Conservation (phyloP, 306 rosid species). For the Psophocarpus tetragonolobus region DNA sequence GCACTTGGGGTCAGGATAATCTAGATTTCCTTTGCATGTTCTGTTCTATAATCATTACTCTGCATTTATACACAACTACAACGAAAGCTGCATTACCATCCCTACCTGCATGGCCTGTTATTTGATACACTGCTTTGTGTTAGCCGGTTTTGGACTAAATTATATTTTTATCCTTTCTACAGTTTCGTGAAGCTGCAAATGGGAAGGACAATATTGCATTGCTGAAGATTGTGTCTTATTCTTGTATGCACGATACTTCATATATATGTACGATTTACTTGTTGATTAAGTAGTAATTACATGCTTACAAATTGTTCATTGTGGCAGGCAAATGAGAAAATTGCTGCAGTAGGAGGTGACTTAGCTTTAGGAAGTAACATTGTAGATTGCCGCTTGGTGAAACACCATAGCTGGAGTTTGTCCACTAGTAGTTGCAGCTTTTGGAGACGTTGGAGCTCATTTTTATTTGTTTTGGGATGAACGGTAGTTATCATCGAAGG, state of each 20-base stretch:
- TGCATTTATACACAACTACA: slow-evolving; percentile 7
- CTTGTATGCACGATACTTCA: slow-evolving; percentile 43
- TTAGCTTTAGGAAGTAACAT: slow-evolving; percentile 43
- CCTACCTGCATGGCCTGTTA: not conserved
- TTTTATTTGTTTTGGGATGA: not conserved
- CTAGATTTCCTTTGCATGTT: not conserved
- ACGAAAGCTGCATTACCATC: not conserved
- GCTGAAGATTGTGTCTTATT: slow-evolving; percentile 56
- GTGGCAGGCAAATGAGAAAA: slow-evolving; percentile 68
- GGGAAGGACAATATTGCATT: slow-evolving; percentile 38
- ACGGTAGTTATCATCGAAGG: not conserved
- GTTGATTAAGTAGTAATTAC: slow-evolving; percentile 26
- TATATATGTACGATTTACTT: not conserved
- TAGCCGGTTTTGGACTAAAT: not conserved
- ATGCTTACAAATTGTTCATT: slow-evolving; percentile 18
- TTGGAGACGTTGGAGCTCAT: slow-evolving; percentile 32
- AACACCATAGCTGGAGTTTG: slow-evolving; percentile 40
- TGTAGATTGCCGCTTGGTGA: slow-evolving; percentile 17
- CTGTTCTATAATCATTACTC: not conserved
- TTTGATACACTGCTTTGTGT: not conserved
- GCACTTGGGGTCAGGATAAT: not conserved
- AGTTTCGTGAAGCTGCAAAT: slow-evolving; percentile 47
- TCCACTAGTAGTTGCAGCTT: slow-evolving; percentile 69
- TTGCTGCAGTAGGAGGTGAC: slow-evolving; percentile 66
- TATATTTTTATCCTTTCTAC: slow-evolving; percentile 14